A percentile compares a stretch with the other conserved stretches of the same genome.
Evolutionary conservation across 73 alveolate genomes (phyloP).

Genomic region (Paramecium sexaurelia): DNA sequence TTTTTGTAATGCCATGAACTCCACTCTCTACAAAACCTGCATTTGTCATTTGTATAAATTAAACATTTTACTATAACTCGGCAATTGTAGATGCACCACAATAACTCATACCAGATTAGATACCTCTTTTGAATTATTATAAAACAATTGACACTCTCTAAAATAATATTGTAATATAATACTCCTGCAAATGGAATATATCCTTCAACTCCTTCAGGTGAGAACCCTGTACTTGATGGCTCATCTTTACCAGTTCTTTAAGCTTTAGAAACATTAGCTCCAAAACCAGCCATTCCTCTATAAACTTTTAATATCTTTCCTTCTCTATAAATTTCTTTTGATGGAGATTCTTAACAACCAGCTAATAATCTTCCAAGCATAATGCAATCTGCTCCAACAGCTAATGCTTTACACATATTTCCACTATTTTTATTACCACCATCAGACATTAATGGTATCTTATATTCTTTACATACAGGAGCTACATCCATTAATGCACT

Average conservation of each 20-base stretch:
- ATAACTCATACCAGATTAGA: constrained; percentile 68
- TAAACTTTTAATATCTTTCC: constrained; percentile 67
- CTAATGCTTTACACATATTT: constrained; percentile 70
- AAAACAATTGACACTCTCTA: constrained; percentile 54
- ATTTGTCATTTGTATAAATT: constrained; percentile 64
- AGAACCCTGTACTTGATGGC: constrained; percentile 57
- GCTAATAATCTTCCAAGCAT: constrained; percentile 73
- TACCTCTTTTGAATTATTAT: constrained; percentile 57
- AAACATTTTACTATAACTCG: constrained; percentile 48
- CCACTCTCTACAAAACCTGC: constrained; percentile 66
- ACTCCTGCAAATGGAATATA: constrained; percentile 73
- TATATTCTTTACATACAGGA: constrained; percentile 66
- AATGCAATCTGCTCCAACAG: constrained; percentile 70
- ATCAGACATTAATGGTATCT: constrained; percentile 70
- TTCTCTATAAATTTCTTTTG: constrained; percentile 66
- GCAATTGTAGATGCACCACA: constrained; percentile 65
- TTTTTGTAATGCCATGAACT: constrained; percentile 59
- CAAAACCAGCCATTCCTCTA: constrained; percentile 77
- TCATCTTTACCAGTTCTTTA: constrained; percentile 58
- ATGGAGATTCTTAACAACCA: constrained; percentile 71
- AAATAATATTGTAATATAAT: neutral
- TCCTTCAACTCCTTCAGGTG: constrained; percentile 77
- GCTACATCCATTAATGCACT: constrained; percentile 71
- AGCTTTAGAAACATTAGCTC: constrained; percentile 71
- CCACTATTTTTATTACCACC: constrained; percentile 73